These are phyloP conservation scores for Suaeda aralocaspica DNA, from an alignment of 148 eudicot species.

Conservation along the genomic window DNA sequence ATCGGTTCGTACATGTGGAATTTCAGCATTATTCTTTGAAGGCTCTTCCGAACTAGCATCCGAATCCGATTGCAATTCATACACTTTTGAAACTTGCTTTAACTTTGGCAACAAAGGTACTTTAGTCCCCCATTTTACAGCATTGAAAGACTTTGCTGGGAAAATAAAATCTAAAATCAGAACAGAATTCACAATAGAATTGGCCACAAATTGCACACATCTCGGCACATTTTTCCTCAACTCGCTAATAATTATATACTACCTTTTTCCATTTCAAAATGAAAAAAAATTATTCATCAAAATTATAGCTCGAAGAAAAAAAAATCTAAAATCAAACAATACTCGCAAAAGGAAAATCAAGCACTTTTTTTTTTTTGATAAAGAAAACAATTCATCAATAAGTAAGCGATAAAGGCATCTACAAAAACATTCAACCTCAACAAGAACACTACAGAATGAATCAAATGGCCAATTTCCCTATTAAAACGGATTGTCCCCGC, in stretches of 20 bases:
- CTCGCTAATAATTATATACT: neutral
- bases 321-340: no score
- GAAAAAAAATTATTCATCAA: no score
- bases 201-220: neutral
- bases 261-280: no score
- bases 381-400: no score
- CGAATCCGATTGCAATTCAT: conserved; percentile 26
- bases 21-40: conserved; percentile 12
- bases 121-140: conserved; percentile 29
- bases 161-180: conserved; percentile 17
- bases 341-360: no score
- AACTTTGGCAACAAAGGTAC: conserved; percentile 17
- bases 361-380: no score
- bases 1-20: conserved; percentile 22
- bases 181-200: neutral
- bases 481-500: no score
- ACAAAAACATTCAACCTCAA: no score
- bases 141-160: conserved; percentile 25
- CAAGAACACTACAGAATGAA: no score
- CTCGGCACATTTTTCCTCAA: neutral
- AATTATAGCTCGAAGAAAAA: no score
- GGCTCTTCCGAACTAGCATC: conserved; percentile 16
- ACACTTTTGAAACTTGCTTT: conserved; percentile 17
- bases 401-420: no score
- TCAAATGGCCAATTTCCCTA: no score